Evolutionary conservation across 495 filamentous ascomycete species (phyloP).

Genomic region (Aspergillus indologenus): DNA sequence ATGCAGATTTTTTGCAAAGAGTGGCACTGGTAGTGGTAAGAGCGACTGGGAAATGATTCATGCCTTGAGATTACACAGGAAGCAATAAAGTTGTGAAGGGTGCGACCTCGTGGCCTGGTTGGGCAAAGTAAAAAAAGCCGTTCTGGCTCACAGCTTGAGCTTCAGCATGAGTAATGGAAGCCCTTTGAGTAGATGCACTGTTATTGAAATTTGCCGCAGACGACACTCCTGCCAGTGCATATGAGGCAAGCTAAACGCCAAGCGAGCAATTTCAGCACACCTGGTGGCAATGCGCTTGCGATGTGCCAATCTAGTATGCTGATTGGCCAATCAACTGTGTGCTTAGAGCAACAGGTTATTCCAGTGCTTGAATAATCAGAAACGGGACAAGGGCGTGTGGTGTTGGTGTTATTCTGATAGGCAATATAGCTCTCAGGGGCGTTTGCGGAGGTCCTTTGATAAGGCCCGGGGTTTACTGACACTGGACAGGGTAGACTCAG

Average conservation of each 20-base stretch:
- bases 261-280: background rate
- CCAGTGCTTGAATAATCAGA: too few species aligned
- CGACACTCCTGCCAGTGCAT: background rate
- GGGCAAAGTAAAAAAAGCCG: too few species aligned
- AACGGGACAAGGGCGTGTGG: background rate
- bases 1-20: background rate
- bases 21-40: background rate
- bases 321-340: too few species aligned
- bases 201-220: too few species aligned
- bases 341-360: too few species aligned
- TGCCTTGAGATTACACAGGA: background rate
- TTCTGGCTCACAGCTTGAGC: background rate
- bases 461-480: too few species aligned
- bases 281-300: too few species aligned
- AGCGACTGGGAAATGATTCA: background rate
- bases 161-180: background rate
- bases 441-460: background rate
- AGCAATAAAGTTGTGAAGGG: background rate
- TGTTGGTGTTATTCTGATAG: background rate
- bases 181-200: too few species aligned
- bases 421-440: background rate
- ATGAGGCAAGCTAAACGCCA: background rate
- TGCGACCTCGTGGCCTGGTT: background rate
- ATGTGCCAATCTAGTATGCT: too few species aligned
- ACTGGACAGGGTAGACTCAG: too few species aligned